These are phyloP conservation scores for Oryza nivara DNA, from an alignment of 176 grass and related monocot genomes.

Conservation along the genomic window DNA sequence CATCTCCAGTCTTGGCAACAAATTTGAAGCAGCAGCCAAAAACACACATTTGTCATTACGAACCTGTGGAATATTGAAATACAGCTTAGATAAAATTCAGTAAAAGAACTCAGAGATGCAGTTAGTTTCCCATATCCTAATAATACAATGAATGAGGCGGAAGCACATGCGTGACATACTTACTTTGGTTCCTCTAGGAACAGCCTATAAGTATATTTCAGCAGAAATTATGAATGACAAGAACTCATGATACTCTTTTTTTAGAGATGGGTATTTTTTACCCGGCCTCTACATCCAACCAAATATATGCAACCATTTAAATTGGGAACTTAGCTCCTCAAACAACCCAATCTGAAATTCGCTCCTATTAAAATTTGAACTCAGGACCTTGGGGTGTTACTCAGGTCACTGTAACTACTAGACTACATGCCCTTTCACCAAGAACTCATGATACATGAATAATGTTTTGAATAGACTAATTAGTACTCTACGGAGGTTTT, in stretches of 20 bases:
- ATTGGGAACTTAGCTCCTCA: too few relatives aligned
- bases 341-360: too few relatives aligned
- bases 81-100: neutral
- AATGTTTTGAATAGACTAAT: neutral
- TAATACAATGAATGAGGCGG: neutral
- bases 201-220: neutral
- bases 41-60: neutral
- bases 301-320: too few relatives aligned
- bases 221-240: neutral
- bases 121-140: conserved; percentile 10
- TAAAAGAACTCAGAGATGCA: neutral
- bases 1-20: conserved; percentile 1
- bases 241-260: neutral
- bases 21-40: conserved; percentile 10
- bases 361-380: too few relatives aligned
- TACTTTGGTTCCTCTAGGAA: neutral
- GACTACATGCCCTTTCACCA: too few relatives aligned
- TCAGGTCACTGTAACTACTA: too few relatives aligned
- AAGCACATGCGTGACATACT: neutral
- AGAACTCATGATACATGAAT: neutral
- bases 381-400: too few relatives aligned
- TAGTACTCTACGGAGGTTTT: neutral
- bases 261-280: too few relatives aligned
- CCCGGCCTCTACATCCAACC: too few relatives aligned
- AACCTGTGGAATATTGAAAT: neutral